Conservation (phyloP, 2,329 filamentous ascomycete species). For the Chrysoporthe cubensis region DNA sequence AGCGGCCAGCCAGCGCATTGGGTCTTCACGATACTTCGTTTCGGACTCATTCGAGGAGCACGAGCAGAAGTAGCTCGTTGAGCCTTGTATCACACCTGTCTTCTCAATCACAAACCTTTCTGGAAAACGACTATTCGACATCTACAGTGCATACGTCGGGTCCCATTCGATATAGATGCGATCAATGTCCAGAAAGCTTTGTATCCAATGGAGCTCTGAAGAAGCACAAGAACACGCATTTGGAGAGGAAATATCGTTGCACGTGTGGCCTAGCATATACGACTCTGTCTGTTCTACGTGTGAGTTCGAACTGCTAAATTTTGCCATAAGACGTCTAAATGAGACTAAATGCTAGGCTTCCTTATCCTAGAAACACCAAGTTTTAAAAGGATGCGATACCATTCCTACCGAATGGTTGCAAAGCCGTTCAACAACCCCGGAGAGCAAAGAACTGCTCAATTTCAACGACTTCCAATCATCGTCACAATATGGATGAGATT, state of each 20-base stretch:
- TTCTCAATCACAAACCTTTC: not conserved
- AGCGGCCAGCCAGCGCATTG: not conserved
- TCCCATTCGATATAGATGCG: conserved; percentile 1
- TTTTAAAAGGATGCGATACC: not conserved
- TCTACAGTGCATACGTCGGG: not conserved
- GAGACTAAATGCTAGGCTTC: not conserved
- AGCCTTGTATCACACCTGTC: not conserved
- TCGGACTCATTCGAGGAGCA: not conserved
- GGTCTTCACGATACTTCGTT: not conserved
- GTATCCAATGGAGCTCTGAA: not conserved
- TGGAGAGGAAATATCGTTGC: conserved; percentile 6
- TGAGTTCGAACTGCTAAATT: not conserved
- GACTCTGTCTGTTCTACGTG: not conserved
- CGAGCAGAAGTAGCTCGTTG: not conserved
- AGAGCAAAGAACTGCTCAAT: not conserved
- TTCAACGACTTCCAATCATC: not conserved
- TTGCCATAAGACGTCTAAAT: not conserved
- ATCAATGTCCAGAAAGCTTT: not conserved
- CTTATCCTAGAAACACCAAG: not conserved
- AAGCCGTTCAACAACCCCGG: not conserved
- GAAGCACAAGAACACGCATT: conserved; percentile 5
- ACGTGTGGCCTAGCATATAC: conserved; percentile 7
- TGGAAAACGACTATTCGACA: not conserved
- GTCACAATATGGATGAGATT: not conserved
- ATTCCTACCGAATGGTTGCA: not conserved